Percentiles rank a stretch among this genome's conserved stretches.
Conservation (phyloP, 139 green algal genomes). For the Picochlorum costavermella region DNA sequence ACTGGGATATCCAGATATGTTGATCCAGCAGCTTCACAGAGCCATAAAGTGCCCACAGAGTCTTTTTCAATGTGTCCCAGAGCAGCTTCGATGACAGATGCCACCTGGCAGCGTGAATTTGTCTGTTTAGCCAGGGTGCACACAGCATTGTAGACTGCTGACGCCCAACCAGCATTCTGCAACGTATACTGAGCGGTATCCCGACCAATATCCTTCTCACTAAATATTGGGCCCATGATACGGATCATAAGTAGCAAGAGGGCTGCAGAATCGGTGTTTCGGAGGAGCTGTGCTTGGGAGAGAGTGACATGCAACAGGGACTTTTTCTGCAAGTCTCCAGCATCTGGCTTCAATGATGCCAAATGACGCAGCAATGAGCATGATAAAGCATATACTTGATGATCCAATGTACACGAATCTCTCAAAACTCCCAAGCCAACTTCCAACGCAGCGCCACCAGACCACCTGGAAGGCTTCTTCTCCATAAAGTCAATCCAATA, state of each 20-base stretch:
- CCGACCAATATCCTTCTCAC: too few relatives aligned
- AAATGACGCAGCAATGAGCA: background rate
- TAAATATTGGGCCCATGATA: too few relatives aligned
- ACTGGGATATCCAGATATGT: background rate
- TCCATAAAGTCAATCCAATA: constrained; percentile 33
- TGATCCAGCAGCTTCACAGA: background rate
- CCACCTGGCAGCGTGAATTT: constrained; percentile 19
- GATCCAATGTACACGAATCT: constrained; percentile 31
- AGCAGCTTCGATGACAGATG: constrained; percentile 26
- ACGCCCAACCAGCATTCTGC: constrained; percentile 14
- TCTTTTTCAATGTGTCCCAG: constrained; percentile 6
- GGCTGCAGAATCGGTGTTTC: too few relatives aligned
- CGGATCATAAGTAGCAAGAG: too few relatives aligned
- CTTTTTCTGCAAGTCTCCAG: too few relatives aligned
- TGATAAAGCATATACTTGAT: constrained; percentile 35
- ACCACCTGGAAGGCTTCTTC: constrained; percentile 14
- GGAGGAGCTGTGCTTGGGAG: too few relatives aligned
- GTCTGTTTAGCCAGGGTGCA: constrained; percentile 21
- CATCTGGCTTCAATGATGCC: background rate
- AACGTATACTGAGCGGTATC: constrained; percentile 8
- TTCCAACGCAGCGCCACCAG: constrained; percentile 8
- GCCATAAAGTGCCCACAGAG: background rate
- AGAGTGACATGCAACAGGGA: too few relatives aligned
- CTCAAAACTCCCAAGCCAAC: constrained; percentile 12
- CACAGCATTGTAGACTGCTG: constrained; percentile 19